Base-by-base conservation (phyloP, 2,329 filamentous ascomycete genomes). In the Pseudocercospora macadamiae region DNA sequence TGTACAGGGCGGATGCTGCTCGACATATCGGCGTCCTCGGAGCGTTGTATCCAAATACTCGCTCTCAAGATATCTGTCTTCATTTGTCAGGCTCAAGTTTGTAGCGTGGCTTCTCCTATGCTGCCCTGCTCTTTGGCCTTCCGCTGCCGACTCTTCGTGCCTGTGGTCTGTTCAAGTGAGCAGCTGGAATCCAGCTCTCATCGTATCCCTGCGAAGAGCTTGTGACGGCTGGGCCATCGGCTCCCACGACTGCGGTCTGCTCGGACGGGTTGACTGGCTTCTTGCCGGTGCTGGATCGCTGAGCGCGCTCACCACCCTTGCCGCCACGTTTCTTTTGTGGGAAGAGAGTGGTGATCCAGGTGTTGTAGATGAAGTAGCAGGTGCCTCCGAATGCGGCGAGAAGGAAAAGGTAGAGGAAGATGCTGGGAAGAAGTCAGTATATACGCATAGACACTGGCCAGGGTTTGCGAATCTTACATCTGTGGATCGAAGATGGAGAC, bases 321-420 rank as follows among this genome's bases (percentile, higher is more conserved):
- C 80, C 82, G 57, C 80, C 75, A 63, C 82, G 80, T 70, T 80
- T 80, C 77, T 86, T 87, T 82, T 96, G 91, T 49, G 95, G 93
- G 83, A 97, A 96, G 74, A 99, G 89, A 12, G 92, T 88, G 71
- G 92, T 90, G 78, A 99, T 89, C 92, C 93, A 97, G 71, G 93
- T 96, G 82, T 89, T 95, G 86, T 99, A 99, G 80, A 97, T 91
- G 78, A 96, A 96, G 86, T 93, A 97, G 74, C 89, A 85, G 54
- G 88, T 91, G 63, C 89, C 92, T 65, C 79, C 86, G 74, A 96
- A 96, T 64, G 83, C 85, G 62, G 83, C 87, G 54, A 88, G 82
- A 69, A 99, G 89, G 82, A 97, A 88, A 74, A 96, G 83, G 82
- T 97, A 97, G 64, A 99, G 87, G 87, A 99, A 99, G 80, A 97